Conservation (phyloP, 2,329 filamentous ascomycete species). For the Ustilaginoidea virens region DNA sequence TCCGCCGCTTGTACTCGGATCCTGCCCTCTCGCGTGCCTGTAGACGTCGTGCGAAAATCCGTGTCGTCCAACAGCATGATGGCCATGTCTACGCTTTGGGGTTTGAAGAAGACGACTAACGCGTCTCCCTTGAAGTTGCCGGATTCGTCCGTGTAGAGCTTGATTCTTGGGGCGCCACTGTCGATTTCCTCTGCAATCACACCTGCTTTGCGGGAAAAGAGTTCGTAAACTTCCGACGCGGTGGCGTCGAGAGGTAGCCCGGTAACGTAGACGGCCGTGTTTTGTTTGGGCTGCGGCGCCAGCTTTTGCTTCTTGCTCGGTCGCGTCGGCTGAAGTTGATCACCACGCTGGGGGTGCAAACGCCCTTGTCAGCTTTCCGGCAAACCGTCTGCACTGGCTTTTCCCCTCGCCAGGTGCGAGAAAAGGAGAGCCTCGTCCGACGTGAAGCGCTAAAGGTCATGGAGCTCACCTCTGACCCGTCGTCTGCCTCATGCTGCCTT, state of each 20-base stretch:
- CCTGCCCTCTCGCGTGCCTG: constrained; percentile 38
- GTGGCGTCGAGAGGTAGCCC: constrained; percentile 70
- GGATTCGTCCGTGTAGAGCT: constrained; percentile 71
- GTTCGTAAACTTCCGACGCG: constrained; percentile 62
- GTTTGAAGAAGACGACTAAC: constrained; percentile 85
- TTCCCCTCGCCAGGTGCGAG: too few species aligned
- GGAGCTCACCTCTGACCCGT: constrained; percentile 28
- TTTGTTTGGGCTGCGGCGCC: constrained; percentile 42
- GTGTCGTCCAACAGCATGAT: constrained; percentile 70
- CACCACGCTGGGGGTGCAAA: too few species aligned
- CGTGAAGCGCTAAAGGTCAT: too few species aligned
- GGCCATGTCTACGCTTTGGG: constrained; percentile 78
- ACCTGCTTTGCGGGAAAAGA: constrained; percentile 73
- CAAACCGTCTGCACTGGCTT: too few species aligned
- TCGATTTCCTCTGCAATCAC: constrained; percentile 93
- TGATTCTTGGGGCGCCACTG: constrained; percentile 74
- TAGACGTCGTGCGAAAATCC: constrained; percentile 52
- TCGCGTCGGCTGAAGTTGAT: too few species aligned
- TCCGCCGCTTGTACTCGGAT: constrained; percentile 80
- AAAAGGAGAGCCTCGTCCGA: too few species aligned
- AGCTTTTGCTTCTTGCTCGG: constrained; percentile 31
- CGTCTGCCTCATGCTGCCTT: constrained; percentile 24
- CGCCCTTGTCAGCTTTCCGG: too few species aligned
- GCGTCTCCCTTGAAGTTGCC: constrained; percentile 90
- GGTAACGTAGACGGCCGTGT: constrained; percentile 86